A percentile compares a stretch with the other conserved stretches of the same genome.
Evolutionary conservation across 176 grass and related monocot species (phyloP).

Genomic region (Oryza coarctata): DNA sequence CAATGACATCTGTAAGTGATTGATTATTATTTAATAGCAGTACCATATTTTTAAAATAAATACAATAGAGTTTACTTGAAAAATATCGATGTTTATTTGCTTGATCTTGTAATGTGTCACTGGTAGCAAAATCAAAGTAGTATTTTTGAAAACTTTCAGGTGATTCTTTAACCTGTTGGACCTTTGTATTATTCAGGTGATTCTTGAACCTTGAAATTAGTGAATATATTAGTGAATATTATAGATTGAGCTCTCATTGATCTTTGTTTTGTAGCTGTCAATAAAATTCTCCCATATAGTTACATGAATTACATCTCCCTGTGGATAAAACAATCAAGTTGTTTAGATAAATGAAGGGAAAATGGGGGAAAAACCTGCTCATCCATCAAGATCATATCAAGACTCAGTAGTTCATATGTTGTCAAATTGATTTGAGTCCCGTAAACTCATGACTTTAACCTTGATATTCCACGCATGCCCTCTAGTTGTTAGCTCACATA

Average conservation of each 20-base stretch:
- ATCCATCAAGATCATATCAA: not conserved
- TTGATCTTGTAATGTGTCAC: too few relatives aligned
- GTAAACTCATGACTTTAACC: too few relatives aligned
- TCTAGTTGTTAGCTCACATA: too few relatives aligned
- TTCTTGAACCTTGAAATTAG: conserved; percentile 5
- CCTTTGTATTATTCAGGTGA: not conserved
- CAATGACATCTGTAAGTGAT: too few relatives aligned
- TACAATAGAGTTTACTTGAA: too few relatives aligned
- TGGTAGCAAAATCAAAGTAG: too few relatives aligned
- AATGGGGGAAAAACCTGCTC: not conserved
- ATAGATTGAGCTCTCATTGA: not conserved
- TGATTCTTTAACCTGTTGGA: not conserved
- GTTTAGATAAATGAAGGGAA: not conserved
- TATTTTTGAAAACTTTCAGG: too few relatives aligned
- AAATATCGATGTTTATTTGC: too few relatives aligned
- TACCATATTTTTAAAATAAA: too few relatives aligned
- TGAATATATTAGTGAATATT: not conserved
- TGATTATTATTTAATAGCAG: too few relatives aligned
- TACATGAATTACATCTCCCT: not conserved
- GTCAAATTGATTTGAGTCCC: not conserved
- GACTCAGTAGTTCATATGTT: not conserved
- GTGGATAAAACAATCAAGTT: too few relatives aligned
- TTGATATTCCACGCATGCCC: too few relatives aligned
- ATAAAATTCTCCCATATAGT: not conserved
- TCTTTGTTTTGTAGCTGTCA: not conserved